These are phyloP conservation scores for Xanthoparmelia taractica DNA, from an alignment of 495 filamentous ascomycete genomes.

Conservation along the genomic window DNA sequence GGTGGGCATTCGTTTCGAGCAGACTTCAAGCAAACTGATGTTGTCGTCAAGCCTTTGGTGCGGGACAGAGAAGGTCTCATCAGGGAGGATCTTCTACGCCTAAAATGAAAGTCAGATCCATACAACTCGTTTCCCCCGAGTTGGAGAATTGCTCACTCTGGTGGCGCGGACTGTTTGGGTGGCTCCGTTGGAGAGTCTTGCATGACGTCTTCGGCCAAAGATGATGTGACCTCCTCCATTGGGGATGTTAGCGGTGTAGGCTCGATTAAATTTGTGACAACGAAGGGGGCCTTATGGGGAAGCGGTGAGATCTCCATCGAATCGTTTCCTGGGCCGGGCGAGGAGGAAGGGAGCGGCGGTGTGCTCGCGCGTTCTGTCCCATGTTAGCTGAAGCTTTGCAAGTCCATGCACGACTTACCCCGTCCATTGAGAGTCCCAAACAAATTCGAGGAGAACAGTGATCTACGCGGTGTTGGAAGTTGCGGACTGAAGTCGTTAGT, in stretches of 20 bases:
- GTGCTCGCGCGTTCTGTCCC: slow-evolving; percentile 65
- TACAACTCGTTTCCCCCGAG: neutral
- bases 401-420: slow-evolving; percentile 44
- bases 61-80: slow-evolving; percentile 54
- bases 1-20: slow-evolving; percentile 53
- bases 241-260: slow-evolving; percentile 56
- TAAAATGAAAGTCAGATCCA: slow-evolving; percentile 25
- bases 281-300: slow-evolving; percentile 75
- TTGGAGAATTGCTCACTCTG: slow-evolving; percentile 21
- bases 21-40: slow-evolving; percentile 38
- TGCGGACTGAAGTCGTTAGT: slow-evolving; percentile 59
- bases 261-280: slow-evolving; percentile 48
- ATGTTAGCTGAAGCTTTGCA: slow-evolving; percentile 25
- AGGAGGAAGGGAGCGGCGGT: slow-evolving; percentile 75
- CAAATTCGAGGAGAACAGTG: slow-evolving; percentile 79
- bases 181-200: slow-evolving; percentile 37
- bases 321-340: slow-evolving; percentile 66
- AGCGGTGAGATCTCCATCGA: slow-evolving; percentile 92
- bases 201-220: slow-evolving; percentile 8
- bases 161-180: slow-evolving; percentile 14
- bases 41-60: slow-evolving; percentile 50
- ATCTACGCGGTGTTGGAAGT: slow-evolving; percentile 82
- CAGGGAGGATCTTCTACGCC: slow-evolving; percentile 52
- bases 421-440: slow-evolving; percentile 57
- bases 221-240: slow-evolving; percentile 39